Evolutionary conservation across 495 filamentous ascomycete genomes (phyloP), one percentile per base, ranked within the genome.

Genomic region (Bombardia bombarda): DNA sequence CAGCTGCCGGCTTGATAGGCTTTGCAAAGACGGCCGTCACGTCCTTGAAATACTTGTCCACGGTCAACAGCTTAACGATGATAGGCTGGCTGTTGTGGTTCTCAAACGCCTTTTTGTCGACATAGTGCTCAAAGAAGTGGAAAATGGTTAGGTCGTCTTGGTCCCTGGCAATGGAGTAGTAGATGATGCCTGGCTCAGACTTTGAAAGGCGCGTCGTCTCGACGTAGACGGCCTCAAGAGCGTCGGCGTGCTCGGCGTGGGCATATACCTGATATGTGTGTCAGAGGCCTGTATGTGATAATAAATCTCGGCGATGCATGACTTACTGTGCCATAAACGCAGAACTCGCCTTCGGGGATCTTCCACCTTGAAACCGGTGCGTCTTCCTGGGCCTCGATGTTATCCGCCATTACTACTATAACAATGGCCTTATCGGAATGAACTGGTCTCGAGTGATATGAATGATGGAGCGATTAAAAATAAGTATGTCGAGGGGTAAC

Each of bases 111-210:
- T 47, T 28, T 7, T 38, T 41, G 0, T 51, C 50, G 3, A 40
- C 50, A 30, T 62, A 67, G 7, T 50, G 44, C 48, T 66, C 63
- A 38, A 63, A 66, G 37, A 66, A 66, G 38, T 65, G 55, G 26
- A 67, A 67, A 9, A 66, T 32, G 21, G 31, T 50, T 1, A 42
- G 54, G 23, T 66, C 50, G 13, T 55, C 41, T 14, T 4, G 4
- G 38, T 66, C 63, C 21, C 58, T 28, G 17, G 42, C 45, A 18
- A 66, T 50, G 40, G 49, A 56, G 37, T 65, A 66, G 34, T 65
- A 58, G 14, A 67, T 41, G 10, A 45, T 51, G 13, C 63, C 63
- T 3, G 58, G 54, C 40, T 66, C 63, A 8, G 37, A 56, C 12
- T 47, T 31, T 6, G 63, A 46, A 16, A 58, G 51, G 3, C 50